Evolutionary conservation across 805 yeast genomes (phyloP).

Genomic region (Myxozyma mucilagina): DNA sequence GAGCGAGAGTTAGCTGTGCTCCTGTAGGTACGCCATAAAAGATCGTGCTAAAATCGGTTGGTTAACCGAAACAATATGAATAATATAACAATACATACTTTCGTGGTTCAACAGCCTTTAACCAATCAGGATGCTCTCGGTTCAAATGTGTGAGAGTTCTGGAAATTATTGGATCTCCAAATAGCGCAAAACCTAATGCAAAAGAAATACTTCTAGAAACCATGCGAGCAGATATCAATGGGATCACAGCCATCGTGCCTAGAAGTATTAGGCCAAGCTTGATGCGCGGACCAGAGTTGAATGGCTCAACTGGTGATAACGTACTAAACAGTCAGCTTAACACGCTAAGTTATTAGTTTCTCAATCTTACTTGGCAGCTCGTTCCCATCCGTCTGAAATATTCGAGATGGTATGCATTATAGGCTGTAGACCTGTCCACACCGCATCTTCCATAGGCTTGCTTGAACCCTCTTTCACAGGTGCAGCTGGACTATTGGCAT

Average conservation of each 20-base stretch:
- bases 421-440: conserved; percentile 13
- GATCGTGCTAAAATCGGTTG: background rate
- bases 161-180: conserved; percentile 12
- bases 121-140: conserved; percentile 9
- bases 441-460: conserved; percentile 17
- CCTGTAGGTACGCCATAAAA: conserved; percentile 18
- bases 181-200: conserved; percentile 3
- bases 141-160: background rate
- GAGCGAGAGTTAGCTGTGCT: conserved; percentile 13
- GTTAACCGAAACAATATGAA: background rate
- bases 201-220: conserved; percentile 1
- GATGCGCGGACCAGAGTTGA: conserved; percentile 6
- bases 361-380: conserved; percentile 11
- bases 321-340: conserved; percentile 3
- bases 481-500: background rate
- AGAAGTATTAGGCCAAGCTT: background rate
- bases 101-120: conserved; percentile 6
- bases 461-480: background rate
- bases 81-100: conserved; percentile 1
- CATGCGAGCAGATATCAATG: conserved; percentile 3
- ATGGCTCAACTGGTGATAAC: conserved; percentile 14
- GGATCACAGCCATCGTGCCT: background rate
- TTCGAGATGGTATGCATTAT: conserved; percentile 13
- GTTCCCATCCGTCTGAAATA: conserved; percentile 21
- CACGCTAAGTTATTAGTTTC: background rate